A percentile compares a stretch with the other conserved stretches of the same genome.
Conservation (phyloP, 139 green algal genomes). For the Picochlorum sp. region DNA sequence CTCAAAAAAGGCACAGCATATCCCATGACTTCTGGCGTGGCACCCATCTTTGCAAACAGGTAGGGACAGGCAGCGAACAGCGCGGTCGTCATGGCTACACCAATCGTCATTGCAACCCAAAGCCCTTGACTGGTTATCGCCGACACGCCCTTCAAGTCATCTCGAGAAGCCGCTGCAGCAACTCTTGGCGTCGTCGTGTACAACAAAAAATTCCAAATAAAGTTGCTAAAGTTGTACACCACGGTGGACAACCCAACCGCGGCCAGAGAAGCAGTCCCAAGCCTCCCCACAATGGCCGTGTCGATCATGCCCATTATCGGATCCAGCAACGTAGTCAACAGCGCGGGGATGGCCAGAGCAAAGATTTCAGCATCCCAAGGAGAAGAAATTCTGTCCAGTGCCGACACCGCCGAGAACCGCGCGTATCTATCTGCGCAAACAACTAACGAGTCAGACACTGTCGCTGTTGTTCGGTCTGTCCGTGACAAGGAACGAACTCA, state of each 20-base stretch:
- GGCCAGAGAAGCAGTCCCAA: constrained; percentile 20
- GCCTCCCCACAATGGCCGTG: constrained; percentile 21
- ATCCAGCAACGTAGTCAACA: constrained; percentile 18
- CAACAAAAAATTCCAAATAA: constrained; percentile 29
- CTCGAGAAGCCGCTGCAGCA: constrained; percentile 6
- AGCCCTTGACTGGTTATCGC: constrained; percentile 14
- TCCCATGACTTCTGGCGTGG: constrained; percentile 12
- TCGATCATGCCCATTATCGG: constrained; percentile 30
- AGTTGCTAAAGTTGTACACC: constrained; percentile 19
- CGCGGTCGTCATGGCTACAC: constrained; percentile 1
- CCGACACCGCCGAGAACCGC: too few species aligned
- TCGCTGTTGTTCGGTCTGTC: too few species aligned
- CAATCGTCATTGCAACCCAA: constrained; percentile 20
- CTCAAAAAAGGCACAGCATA: constrained; percentile 21
- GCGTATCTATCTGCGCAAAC: too few species aligned
- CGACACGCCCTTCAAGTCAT: constrained; percentile 8
- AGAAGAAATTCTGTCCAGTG: neutral
- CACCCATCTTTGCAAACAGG: constrained; percentile 16
- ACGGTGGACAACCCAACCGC: constrained; percentile 20
- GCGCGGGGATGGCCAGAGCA: neutral
- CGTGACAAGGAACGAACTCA: too few species aligned
- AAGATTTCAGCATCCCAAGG: constrained; percentile 27
- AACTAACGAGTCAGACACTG: too few species aligned
- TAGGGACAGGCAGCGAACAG: constrained; percentile 8
- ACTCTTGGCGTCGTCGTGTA: constrained; percentile 26